Conservation (phyloP, 2,329 filamentous ascomycete species). For the Cytospora piceae region DNA sequence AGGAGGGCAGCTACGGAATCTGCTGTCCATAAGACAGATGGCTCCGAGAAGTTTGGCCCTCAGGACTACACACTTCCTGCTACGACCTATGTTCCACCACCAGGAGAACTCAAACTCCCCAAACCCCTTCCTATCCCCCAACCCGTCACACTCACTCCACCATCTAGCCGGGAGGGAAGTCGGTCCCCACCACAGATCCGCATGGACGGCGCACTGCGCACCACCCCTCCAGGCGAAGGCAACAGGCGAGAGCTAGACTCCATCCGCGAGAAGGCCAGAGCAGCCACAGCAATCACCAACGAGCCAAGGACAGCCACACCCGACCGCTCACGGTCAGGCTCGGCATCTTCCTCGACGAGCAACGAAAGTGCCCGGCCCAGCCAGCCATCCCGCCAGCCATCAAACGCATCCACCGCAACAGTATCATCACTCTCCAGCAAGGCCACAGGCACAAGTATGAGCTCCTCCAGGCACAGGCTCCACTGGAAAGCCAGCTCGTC, state of each 20-base stretch:
- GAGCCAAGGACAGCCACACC: conserved; percentile 16
- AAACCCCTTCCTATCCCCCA: conserved; percentile 24
- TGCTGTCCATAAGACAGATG: conserved; percentile 13
- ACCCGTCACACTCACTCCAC: conserved; percentile 26
- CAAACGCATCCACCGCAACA: conserved; percentile 17
- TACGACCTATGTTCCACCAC: conserved; percentile 25
- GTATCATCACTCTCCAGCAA: conserved; percentile 22
- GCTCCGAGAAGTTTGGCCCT: background rate
- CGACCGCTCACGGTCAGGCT: conserved; percentile 27
- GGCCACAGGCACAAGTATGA: conserved; percentile 3
- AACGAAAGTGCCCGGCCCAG: conserved; percentile 12
- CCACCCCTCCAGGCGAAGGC: conserved; percentile 26
- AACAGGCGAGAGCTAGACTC: conserved; percentile 29
- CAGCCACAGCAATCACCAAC: conserved; percentile 17
- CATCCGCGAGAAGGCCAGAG: conserved; percentile 27
- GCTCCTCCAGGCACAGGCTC: conserved; percentile 13
- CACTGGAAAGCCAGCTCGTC: conserved; percentile 14
- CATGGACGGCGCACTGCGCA: conserved; percentile 25
- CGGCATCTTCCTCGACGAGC: conserved; percentile 24
- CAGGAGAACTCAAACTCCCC: conserved; percentile 20
- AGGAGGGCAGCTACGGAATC: conserved; percentile 27
- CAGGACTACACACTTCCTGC: conserved; percentile 27
- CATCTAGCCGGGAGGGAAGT: conserved; percentile 27
- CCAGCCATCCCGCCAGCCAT: conserved; percentile 26
- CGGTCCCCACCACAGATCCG: conserved; percentile 27